Conservation (phyloP, 176 grass and related monocot genomes). For the Aechmea fasciata region DNA sequence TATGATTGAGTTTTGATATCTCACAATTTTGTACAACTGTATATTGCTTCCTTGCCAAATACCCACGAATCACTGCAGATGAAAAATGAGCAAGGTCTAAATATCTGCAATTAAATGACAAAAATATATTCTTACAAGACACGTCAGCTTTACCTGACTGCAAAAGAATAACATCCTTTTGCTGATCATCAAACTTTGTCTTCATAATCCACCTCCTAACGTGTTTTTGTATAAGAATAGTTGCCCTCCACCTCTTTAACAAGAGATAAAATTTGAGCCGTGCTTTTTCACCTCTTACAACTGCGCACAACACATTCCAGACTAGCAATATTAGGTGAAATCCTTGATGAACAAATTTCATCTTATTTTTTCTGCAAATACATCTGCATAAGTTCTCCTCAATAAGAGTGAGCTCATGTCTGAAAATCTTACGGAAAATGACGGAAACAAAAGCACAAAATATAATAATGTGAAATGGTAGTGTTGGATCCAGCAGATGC, state of each 20-base stretch:
- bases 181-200: constrained; percentile 35
- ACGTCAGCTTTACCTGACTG: constrained; percentile 54
- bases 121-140: background rate
- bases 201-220: constrained; percentile 43
- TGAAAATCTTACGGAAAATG: background rate
- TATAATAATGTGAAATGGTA: background rate
- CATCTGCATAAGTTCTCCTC: background rate
- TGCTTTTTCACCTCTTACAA: constrained; percentile 63
- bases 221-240: constrained; percentile 84
- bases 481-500: background rate
- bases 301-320: constrained; percentile 21
- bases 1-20: constrained; percentile 19
- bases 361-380: background rate
- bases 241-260: constrained; percentile 66
- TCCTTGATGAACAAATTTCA: background rate
- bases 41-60: constrained; percentile 55
- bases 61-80: constrained; percentile 60
- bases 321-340: background rate
- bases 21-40: constrained; percentile 31
- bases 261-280: constrained; percentile 41
- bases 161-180: constrained; percentile 59
- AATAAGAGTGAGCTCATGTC: background rate
- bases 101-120: background rate
- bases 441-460: background rate
- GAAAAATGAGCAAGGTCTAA: background rate